Percentiles rank a stretch among this genome's conserved stretches.
Conservation (phyloP, 2,329 filamentous ascomycete genomes). For the Phialophora chinensis region DNA sequence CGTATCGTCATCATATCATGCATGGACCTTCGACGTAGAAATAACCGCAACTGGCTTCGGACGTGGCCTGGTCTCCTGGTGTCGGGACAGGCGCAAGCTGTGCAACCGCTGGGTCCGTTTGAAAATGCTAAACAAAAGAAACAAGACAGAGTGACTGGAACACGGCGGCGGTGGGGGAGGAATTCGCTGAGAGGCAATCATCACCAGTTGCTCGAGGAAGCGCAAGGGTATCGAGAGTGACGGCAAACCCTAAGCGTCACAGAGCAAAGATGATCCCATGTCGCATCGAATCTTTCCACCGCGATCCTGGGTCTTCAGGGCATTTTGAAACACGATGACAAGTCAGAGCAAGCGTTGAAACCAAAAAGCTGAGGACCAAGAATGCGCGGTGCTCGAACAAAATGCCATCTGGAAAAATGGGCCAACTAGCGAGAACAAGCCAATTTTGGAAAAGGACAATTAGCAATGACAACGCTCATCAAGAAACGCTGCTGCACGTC, state of each 20-base stretch:
- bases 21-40: not conserved
- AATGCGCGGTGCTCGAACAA: not conserved
- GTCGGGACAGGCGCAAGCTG: not conserved
- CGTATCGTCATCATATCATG: slow-evolving; percentile 24
- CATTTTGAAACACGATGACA: slow-evolving; percentile 2
- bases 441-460: slow-evolving; percentile 1
- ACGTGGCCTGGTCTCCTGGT: slow-evolving; percentile 11
- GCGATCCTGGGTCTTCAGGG: not conserved
- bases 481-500: slow-evolving; percentile 3
- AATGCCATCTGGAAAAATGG: not conserved
- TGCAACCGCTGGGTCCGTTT: not conserved
- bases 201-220: not conserved
- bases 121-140: slow-evolving; percentile 5
- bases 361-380: not conserved
- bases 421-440: not conserved
- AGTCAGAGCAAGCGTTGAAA: not conserved
- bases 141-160: slow-evolving; percentile 1
- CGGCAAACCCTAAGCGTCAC: not conserved
- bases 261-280: not conserved
- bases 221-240: not conserved
- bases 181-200: slow-evolving; percentile 1
- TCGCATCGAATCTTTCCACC: not conserved
- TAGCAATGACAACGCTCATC: not conserved
- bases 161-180: not conserved
- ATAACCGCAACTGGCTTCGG: not conserved